These are phyloP conservation scores for Leccinum disarticulatum DNA, from an alignment of 768 basidiomycete genomes.

Conservation along the genomic window DNA sequence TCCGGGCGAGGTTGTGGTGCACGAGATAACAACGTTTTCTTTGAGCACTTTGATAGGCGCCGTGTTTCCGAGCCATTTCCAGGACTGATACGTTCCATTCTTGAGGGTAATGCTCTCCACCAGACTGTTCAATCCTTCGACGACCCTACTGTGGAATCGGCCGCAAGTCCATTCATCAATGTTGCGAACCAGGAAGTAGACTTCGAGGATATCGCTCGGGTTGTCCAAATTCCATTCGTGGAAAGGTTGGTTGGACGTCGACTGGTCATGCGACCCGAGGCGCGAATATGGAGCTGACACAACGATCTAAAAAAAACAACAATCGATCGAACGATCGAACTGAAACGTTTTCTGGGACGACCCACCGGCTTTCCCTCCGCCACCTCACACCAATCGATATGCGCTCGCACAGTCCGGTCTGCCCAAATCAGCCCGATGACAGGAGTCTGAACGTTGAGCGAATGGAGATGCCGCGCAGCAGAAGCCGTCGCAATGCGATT, in stretches of 20 bases:
- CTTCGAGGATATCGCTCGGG: conserved; percentile 45
- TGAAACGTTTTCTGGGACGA: not conserved
- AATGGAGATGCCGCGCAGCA: conserved; percentile 49
- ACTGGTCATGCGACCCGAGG: conserved; percentile 14
- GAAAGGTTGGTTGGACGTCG: conserved; percentile 30
- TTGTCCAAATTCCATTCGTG: conserved; percentile 50
- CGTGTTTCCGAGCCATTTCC: conserved; percentile 47
- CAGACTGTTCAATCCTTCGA: conserved; percentile 39
- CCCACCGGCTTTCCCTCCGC: conserved; percentile 37
- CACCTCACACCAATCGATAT: conserved; percentile 52
- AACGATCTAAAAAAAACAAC: conserved; percentile 36
- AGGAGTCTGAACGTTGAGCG: conserved; percentile 44
- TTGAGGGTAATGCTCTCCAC: conserved; percentile 34
- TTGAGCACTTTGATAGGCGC: conserved; percentile 28
- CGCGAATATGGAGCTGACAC: conserved; percentile 49
- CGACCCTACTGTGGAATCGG: conserved; percentile 41
- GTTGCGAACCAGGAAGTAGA: conserved; percentile 52
- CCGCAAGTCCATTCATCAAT: conserved; percentile 53
- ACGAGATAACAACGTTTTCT: conserved; percentile 37
- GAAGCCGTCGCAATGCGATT: conserved; percentile 57
- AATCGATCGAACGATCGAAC: not conserved
- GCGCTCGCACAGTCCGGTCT: conserved; percentile 50
- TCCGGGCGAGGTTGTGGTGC: conserved; percentile 28
- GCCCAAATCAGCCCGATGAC: conserved; percentile 58
- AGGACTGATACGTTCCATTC: conserved; percentile 40